Percentiles rank a stretch among this genome's conserved stretches.
Conservation (phyloP, 2,329 filamentous ascomycete species). For the Venturia carpophila region DNA sequence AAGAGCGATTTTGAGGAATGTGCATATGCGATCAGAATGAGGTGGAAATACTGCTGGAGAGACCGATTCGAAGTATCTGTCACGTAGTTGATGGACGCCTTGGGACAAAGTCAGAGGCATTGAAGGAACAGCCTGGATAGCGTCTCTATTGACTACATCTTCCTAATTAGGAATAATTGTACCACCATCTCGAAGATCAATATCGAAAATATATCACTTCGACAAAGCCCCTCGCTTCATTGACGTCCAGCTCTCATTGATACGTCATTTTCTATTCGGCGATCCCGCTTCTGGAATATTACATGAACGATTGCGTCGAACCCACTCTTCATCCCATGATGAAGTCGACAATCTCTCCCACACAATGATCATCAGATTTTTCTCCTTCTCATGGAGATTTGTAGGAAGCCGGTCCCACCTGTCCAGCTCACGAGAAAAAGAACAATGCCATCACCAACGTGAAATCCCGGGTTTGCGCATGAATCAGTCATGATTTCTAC, state of each 20-base stretch:
- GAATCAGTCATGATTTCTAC: no score
- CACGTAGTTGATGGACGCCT: not conserved
- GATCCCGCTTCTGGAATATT: no score
- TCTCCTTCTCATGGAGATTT: no score
- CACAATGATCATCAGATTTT: no score
- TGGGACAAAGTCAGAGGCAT: not conserved
- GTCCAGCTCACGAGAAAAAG: no score
- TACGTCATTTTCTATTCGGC: not conserved
- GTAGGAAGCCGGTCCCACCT: no score
- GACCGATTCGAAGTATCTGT: not conserved
- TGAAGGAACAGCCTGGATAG: constrained; percentile 4
- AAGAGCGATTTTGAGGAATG: not conserved
- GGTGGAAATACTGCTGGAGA: not conserved
- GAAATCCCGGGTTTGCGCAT: no score
- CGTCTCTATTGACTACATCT: not conserved
- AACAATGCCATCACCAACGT: no score
- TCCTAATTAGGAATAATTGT: no score
- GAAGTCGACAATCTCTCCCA: no score
- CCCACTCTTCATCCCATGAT: no score
- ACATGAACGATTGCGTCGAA: no score
- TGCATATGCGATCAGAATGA: not conserved
- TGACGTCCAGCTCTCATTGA: not conserved
- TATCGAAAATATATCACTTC: not conserved
- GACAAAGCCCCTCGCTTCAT: not conserved
- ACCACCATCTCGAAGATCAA: not conserved